These are phyloP conservation scores for Ramalina intermedia DNA, from an alignment of 495 filamentous ascomycete species.

Conservation along the genomic window DNA sequence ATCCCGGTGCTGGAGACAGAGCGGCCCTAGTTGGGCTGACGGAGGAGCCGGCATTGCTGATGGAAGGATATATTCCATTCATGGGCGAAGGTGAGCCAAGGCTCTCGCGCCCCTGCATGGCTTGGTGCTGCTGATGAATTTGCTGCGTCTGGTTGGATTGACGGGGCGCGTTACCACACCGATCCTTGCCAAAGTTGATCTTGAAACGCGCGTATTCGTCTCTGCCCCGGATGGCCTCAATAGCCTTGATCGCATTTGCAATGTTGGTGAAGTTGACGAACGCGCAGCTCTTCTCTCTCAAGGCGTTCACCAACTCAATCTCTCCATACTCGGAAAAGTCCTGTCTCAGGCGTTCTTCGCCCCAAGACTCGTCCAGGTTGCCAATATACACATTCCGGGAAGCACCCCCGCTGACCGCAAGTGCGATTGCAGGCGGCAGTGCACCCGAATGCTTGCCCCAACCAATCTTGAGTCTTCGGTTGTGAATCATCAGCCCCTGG, in stretches of 20 bases:
- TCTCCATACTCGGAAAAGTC: conserved; percentile 97
- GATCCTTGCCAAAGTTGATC: conserved; percentile 98
- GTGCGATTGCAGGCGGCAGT: conserved; percentile 86
- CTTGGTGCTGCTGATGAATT: conserved; percentile 39
- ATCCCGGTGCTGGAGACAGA: conserved; percentile 40
- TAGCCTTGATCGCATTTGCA: conserved; percentile 97
- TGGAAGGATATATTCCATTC: conserved; percentile 28
- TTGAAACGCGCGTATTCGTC: conserved; percentile 98
- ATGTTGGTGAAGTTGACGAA: conserved; percentile 99
- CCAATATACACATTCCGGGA: conserved; percentile 96
- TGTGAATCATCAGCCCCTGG: conserved; percentile 98
- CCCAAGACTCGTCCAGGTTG: conserved; percentile 94
- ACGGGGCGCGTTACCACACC: conserved; percentile 89
- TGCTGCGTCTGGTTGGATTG: conserved; percentile 46
- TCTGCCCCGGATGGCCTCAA: conserved; percentile 83
- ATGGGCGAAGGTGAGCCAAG: conserved; percentile 48
- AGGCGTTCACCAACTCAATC: conserved; percentile 91
- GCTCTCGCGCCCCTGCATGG: conserved; percentile 29
- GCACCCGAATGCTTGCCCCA: conserved; percentile 99
- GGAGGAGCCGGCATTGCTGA: conserved; percentile 45
- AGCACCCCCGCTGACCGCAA: conserved; percentile 87
- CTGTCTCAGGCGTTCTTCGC: conserved; percentile 83
- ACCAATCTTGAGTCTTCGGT: conserved; percentile 91
- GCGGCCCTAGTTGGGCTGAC: conserved; percentile 53
- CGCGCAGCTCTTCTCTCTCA: conserved; percentile 96